phyloP scores from a whole-genome alignment of 164 flowering plant species.

The Liquidambar formosana region DNA sequence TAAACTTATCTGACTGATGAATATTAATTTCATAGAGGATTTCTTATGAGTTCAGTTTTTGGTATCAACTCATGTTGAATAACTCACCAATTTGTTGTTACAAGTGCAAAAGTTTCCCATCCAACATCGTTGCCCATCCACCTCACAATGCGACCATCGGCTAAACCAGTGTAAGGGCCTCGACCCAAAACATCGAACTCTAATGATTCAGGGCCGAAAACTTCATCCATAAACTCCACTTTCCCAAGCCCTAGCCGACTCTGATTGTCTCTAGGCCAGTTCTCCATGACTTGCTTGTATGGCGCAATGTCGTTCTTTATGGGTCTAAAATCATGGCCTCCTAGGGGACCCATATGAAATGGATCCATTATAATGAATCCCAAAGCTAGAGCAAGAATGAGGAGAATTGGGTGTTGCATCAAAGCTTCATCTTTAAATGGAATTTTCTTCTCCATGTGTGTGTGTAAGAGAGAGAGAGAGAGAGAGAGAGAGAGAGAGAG shows the following conservation, averaged over 20 bases:
- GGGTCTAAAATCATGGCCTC: slow-evolving; percentile 74
- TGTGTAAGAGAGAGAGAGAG: neutral
- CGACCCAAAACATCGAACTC: slow-evolving; percentile 79
- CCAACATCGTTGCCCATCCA: slow-evolving; percentile 88
- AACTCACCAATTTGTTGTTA: slow-evolving; percentile 70
- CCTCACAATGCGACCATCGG: slow-evolving; percentile 90
- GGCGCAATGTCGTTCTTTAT: slow-evolving; percentile 81
- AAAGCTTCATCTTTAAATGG: slow-evolving; percentile 39
- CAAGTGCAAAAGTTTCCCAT: slow-evolving; percentile 93
- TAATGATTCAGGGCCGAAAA: slow-evolving; percentile 87
- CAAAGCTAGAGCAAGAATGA: slow-evolving; percentile 40
- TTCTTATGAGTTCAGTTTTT: no score
- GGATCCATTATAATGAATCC: slow-evolving; percentile 85
- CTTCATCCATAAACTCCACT: slow-evolving; percentile 69
- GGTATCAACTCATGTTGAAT: neutral
- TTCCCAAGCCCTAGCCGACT: slow-evolving; percentile 72
- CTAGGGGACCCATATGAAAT: slow-evolving; percentile 70
- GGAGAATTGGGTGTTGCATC: slow-evolving; percentile 50
- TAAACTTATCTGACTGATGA: no score
- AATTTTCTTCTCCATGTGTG: slow-evolving; percentile 53
- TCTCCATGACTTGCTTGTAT: slow-evolving; percentile 72
- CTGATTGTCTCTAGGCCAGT: slow-evolving; percentile 78
- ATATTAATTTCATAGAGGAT: no score
- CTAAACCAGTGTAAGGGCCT: slow-evolving; percentile 90
- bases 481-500: neutral